phyloP scores from a whole-genome alignment of 164 flowering plant species.

The Piper longum region DNA sequence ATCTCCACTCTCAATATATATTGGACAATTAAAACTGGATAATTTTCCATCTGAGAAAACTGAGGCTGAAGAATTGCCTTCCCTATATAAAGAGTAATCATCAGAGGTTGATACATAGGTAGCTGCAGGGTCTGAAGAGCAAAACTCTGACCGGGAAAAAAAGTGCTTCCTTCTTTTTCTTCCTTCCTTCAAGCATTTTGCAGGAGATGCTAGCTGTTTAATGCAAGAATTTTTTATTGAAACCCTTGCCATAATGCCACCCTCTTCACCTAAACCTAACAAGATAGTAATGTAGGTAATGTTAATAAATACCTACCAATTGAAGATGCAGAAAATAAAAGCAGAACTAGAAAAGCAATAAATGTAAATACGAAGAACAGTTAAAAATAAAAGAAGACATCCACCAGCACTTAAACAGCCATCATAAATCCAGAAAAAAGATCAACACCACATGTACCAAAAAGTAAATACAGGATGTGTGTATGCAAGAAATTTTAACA shows the following conservation, averaged over 20 bases:
- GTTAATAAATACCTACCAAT: not conserved
- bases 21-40: constrained; percentile 17
- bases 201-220: constrained; percentile 16
- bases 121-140: constrained; percentile 28
- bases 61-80: constrained; percentile 31
- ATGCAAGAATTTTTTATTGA: constrained; percentile 21
- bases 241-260: constrained; percentile 17
- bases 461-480: not conserved
- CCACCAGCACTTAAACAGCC: not conserved
- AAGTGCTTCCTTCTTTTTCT: constrained; percentile 22
- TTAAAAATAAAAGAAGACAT: not conserved
- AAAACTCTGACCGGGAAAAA: constrained; percentile 11
- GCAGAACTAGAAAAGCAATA: not conserved
- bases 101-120: constrained; percentile 20
- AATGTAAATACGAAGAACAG: not conserved
- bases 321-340: not conserved
- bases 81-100: constrained; percentile 17
- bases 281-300: not conserved
- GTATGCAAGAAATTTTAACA: no score
- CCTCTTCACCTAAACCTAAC: constrained; percentile 22
- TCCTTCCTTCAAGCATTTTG: constrained; percentile 18
- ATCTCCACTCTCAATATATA: constrained; percentile 8
- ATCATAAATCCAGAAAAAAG: no score
- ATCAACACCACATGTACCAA: no score
- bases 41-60: constrained; percentile 27